Conservation (phyloP, 805 yeast species). For the Myxozyma sirexii region DNA sequence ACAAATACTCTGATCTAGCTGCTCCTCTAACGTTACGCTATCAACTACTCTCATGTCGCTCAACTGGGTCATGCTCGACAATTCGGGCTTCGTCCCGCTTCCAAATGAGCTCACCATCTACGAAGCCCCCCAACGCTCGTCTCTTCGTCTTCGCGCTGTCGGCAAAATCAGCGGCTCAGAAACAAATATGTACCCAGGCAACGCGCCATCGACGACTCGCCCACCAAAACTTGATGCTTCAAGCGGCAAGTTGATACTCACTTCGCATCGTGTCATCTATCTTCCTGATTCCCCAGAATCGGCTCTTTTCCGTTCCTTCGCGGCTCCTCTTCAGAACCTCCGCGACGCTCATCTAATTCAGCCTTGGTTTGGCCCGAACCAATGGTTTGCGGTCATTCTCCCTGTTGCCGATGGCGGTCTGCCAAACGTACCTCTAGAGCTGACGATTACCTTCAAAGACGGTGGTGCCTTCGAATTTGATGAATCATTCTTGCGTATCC, state of each 20-base stretch:
- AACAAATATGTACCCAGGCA: slow-evolving; percentile 19
- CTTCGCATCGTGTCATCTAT: slow-evolving; percentile 36
- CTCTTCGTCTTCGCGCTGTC: slow-evolving; percentile 22
- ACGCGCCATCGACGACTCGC: slow-evolving; percentile 2
- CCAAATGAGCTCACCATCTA: slow-evolving; percentile 26
- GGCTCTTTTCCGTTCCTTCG: slow-evolving; percentile 29
- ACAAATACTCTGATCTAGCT: not conserved
- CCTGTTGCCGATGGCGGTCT: slow-evolving; percentile 38
- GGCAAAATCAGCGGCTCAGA: slow-evolving; percentile 6
- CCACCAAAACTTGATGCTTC: slow-evolving; percentile 22
- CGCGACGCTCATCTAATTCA: slow-evolving; percentile 36
- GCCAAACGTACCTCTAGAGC: slow-evolving; percentile 26
- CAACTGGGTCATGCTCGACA: slow-evolving; percentile 38
- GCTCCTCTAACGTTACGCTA: not conserved
- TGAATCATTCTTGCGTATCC: slow-evolving; percentile 30
- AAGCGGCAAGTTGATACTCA: slow-evolving; percentile 33
- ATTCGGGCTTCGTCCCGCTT: slow-evolving; percentile 33
- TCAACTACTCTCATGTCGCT: slow-evolving; percentile 32
- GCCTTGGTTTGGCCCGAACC: slow-evolving; percentile 39
- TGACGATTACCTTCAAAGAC: slow-evolving; percentile 36
- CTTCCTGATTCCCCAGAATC: slow-evolving; percentile 25
- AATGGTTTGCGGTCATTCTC: slow-evolving; percentile 31
- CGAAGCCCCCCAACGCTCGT: slow-evolving; percentile 25
- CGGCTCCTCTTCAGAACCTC: slow-evolving; percentile 31
- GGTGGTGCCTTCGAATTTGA: slow-evolving; percentile 39